Evolutionary conservation across 139 green algal genomes (phyloP).

Genomic region (Medakamo hakoo): DNA sequence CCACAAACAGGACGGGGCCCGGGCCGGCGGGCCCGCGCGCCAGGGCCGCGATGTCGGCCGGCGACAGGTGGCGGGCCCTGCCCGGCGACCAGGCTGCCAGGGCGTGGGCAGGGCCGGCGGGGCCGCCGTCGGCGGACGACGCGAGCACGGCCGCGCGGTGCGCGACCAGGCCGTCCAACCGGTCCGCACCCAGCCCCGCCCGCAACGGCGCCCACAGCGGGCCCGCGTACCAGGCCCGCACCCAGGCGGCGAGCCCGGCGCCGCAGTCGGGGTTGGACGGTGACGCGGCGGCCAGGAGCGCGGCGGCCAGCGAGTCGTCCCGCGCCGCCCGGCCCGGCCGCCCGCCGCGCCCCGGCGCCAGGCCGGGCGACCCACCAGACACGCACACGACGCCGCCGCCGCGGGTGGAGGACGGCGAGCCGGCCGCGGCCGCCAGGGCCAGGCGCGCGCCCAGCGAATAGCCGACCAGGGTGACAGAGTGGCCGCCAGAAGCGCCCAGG

Average conservation of each 20-base stretch:
- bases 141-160: background rate
- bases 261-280: no score
- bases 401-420: background rate
- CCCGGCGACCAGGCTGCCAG: constrained; percentile 39
- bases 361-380: background rate
- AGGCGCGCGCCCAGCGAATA: constrained; percentile 70
- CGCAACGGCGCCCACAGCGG: constrained; percentile 46
- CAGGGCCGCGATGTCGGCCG: no score
- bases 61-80: constrained; percentile 8
- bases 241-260: constrained; percentile 27
- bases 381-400: constrained; percentile 1
- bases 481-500: constrained; percentile 10
- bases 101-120: background rate
- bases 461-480: constrained; percentile 36
- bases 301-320: constrained; percentile 29
- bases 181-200: no score
- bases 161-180: constrained; percentile 5
- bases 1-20: constrained; percentile 1
- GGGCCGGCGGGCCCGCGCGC: background rate
- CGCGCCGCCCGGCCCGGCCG: constrained; percentile 13
- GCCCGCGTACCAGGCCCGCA: constrained; percentile 52
- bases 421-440: constrained; percentile 41
- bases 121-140: background rate
- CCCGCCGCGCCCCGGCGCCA: constrained; percentile 1
- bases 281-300: no score